These are phyloP conservation scores for Colletotrichum tamarilloi DNA, from an alignment of 2,329 filamentous ascomycete genomes.

Conservation along the genomic window DNA sequence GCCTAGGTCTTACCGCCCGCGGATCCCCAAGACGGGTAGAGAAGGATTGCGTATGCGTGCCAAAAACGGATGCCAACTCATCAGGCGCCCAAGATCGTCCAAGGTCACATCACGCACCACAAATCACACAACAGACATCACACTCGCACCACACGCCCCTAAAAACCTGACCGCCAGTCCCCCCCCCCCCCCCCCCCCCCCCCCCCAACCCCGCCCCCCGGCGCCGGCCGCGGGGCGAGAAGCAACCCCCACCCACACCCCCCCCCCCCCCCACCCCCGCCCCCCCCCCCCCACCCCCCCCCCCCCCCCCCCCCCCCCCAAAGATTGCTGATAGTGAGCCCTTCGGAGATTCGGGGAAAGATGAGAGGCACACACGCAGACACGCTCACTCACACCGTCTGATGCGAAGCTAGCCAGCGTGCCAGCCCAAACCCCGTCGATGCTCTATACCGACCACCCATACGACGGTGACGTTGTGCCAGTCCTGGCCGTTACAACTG, in stretches of 20 bases:
- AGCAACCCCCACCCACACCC: no score
- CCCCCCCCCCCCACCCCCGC: no score
- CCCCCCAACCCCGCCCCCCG: no score
- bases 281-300: no score
- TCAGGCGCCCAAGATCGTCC: constrained; percentile 4
- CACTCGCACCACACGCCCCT: not conserved
- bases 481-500: not conserved
- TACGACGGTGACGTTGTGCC: constrained; percentile 19
- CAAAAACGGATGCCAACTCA: constrained; percentile 1
- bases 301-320: no score
- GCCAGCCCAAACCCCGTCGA: not conserved
- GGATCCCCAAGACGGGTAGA: not conserved
- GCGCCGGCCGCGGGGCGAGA: no score
- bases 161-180: not conserved
- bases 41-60: not conserved
- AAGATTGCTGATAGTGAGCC: not conserved
- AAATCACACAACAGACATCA: not conserved
- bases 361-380: no score
- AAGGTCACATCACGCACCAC: not conserved
- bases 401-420: not conserved
- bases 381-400: not conserved
- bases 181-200: no score
- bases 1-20: not conserved
- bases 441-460: not conserved
- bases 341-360: not conserved